Base-by-base conservation (phyloP, 179 eudicot genomes). In the Pouteria campechiana region DNA sequence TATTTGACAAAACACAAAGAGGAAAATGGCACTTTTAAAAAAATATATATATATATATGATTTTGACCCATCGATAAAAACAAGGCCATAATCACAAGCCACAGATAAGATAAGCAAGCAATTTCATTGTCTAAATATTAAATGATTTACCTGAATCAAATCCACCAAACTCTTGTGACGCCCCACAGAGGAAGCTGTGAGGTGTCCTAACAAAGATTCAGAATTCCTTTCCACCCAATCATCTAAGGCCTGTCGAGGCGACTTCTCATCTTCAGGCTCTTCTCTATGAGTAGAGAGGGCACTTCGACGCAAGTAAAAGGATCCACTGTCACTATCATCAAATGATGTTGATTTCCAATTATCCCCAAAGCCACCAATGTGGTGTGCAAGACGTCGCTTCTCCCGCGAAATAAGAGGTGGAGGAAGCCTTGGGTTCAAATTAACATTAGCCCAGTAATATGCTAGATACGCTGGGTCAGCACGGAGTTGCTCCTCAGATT, bases 341-440 rank as follows among this genome's bases (percentile, higher is more conserved):
- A 47, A 55, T 28, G 78, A 58, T 32, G 67, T 45, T 48, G 65
- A 55, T 56, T 65, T 56, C 64, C 72, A 41, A 31, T 43, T 57
- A 37, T 41, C 46, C 33, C 59, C 56, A 7, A 45, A n/a, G 22
- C 35, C 52, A 57, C 27, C 56, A 32, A 49, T 57, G 19, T 44
- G 50, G 37, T 44, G 58, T 37, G 50, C 61, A 16, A 72, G 35
- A 42, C 49, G 60, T 32, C 62, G 66, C 36, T 52, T 81, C 55
- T 63, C 82, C 37, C 60, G 45, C 54, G 82, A 72, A 27, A 68
- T 48, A 12, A 75, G 39, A 41, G 86, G 86, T 37, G 82, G 86
- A 50, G 82, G 82, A 52, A 75, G 82, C 70, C 83, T 72, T 9
- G 80, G 83, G 22, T 79, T 79, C 44, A 70, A 57, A 46, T 79